Base-by-base conservation (phyloP, 441 rosid genomes). In the Capsella rubella region DNA sequence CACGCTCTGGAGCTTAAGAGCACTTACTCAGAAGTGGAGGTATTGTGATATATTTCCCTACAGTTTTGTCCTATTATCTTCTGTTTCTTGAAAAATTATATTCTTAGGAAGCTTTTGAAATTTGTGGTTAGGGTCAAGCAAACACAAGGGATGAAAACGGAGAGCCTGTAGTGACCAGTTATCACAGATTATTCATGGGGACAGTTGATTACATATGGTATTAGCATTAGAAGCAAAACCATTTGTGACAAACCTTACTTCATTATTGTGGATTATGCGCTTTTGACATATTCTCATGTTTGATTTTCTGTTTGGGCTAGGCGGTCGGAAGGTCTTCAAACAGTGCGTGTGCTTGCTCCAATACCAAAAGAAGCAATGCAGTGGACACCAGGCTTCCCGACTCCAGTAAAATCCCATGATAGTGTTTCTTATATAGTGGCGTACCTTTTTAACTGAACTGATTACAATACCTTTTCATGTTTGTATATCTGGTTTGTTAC, bases 181-280 rank as follows among this genome's bases (percentile, higher is more conserved):
- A 93, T 71, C 86, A 89, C 75, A 87, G 96, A 84, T 81, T 92
- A 73, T 95, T 95, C 86, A 73, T 86, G 83, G 98, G 99, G 77
- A 89, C 99, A 31, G 99, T 93, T 78, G 98, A 93, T 80, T 95
- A 93, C 80, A 93, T 93, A 81, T 95, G 96, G 99, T 89, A 81
- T 14, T 55, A 76, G 80, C 50, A 42, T 57, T 56, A 15, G 14
- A 32, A 25, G 35, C 27, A 67, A 58, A 43, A 50, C 56, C 57
- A 43, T 45, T 13, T 1, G 7, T 72, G 57, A 59, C 55, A 47
- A 25, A n/a, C 18, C 39, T 39, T 66, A 27, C 27, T 11, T 50
- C 9, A 25, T 27, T 21, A 35, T 49, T n/a, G 39, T 66, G 45
- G 28, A 25, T 25, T 52, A 2, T 32, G 55, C 8, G 11, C 10